These are phyloP conservation scores for Eruca vesicaria DNA, from an alignment of 441 rosid species.

Conservation along the genomic window DNA sequence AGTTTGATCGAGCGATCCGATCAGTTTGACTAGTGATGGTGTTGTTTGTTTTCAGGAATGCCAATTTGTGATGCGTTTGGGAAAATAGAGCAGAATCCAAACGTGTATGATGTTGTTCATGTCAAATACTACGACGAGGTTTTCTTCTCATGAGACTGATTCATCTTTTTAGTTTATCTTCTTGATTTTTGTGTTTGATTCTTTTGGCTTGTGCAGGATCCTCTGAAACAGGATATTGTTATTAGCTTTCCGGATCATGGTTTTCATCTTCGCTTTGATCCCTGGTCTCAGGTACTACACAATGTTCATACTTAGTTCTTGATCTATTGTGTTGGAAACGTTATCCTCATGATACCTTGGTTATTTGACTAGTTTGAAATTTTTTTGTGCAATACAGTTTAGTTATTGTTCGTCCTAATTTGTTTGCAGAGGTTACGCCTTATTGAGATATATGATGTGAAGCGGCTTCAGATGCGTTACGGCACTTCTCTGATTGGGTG, in stretches of 20 bases:
- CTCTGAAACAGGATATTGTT: constrained; percentile 82
- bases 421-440: constrained; percentile 74
- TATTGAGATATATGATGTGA: constrained; percentile 80
- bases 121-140: constrained; percentile 95
- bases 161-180: background rate
- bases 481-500: constrained; percentile 88
- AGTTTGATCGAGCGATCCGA: background rate
- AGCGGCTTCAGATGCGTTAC: constrained; percentile 95
- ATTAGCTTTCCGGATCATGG: constrained; percentile 97
- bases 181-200: background rate
- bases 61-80: constrained; percentile 93
- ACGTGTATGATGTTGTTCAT: constrained; percentile 89
- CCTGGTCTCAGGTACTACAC: constrained; percentile 86
- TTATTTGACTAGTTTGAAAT: no score
- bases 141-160: constrained; percentile 15
- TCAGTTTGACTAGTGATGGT: background rate
- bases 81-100: constrained; percentile 89
- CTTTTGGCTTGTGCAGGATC: constrained; percentile 52
- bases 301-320: background rate
- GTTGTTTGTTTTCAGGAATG: constrained; percentile 62
- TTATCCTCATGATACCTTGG: no score
- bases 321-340: no score
- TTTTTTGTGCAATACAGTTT: background rate
- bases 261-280: constrained; percentile 93
- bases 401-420: constrained; percentile 20